Conservation (phyloP, 1,284 basidiomycete genomes). For the Ceratobasidium sp. region DNA sequence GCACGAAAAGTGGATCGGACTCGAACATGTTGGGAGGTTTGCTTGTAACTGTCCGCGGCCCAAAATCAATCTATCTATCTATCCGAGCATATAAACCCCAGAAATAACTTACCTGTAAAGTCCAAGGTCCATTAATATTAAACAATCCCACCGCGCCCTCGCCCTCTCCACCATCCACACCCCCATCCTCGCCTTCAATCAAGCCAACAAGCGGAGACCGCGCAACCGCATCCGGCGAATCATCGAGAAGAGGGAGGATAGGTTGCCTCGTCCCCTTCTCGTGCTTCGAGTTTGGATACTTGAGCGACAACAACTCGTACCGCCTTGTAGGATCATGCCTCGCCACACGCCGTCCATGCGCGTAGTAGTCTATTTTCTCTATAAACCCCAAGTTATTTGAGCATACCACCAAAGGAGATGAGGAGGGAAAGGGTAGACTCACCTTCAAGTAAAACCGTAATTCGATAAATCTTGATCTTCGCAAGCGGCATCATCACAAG, state of each 20-base stretch:
- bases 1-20: conserved; percentile 79
- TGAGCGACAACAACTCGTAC: conserved; percentile 75
- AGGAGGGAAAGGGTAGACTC: conserved; percentile 47
- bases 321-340: conserved; percentile 78
- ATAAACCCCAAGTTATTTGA: conserved; percentile 25
- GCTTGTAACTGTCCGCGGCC: conserved; percentile 49
- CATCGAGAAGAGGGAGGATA: conserved; percentile 63
- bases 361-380: conserved; percentile 86
- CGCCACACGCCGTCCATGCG: conserved; percentile 73
- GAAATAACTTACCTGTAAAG: conserved; percentile 55
- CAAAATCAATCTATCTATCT: background rate
- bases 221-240: conserved; percentile 55
- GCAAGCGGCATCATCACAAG: conserved; percentile 85
- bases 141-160: conserved; percentile 58
- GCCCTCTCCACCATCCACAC: conserved; percentile 51
- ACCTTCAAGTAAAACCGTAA: conserved; percentile 88
- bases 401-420: background rate
- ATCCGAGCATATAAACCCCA: background rate
- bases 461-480: conserved; percentile 84
- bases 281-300: conserved; percentile 61
- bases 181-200: conserved; percentile 53
- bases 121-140: conserved; percentile 65
- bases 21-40: conserved; percentile 57
- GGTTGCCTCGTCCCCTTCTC: conserved; percentile 58
- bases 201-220: conserved; percentile 57